Evolutionary conservation across 768 basidiomycete species (phyloP), one percentile per base, ranked within the genome.

Genomic region (Phylloporus sp.): DNA sequence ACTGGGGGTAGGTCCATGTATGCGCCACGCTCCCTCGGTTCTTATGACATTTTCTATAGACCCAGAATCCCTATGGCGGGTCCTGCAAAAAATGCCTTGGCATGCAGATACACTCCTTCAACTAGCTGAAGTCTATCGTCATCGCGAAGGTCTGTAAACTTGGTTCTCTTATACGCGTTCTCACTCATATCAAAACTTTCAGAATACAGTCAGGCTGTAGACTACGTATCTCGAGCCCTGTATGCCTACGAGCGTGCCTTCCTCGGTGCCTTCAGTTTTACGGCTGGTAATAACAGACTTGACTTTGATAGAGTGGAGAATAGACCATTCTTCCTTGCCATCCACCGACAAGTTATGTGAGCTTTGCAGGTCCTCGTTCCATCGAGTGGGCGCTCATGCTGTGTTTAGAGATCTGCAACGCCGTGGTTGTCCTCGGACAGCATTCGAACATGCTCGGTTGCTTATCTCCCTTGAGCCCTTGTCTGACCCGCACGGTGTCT

Each of bases 191-290:
- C 20, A 13, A n/a, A 34, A 29, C 29, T 12, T 55, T 32, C 49
- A 91, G 93, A 97, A 63, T 82, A 93, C 60, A 77, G 85, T 32
- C 81, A 85, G 47, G 91, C 92, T 0, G 82, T 89, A 4, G 93
- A 97, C 54, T 91, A 83, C 60, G 82, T 93, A n/a, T 88, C 92
- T 50, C 81, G 94, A n/a, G 89, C 95, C 0, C 68, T 99, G 15
- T 97, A 95, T 71, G 85, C 93, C 0, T 97, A 95, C 55, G 95
- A 97, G 61, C 82, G 93, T 12, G 84, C 89, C 11, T 89, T 97
- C 58, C 79, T 92, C 15, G 91, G 93, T 3, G 75, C 86, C 0
- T 95, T 95, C 75, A 91, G 80, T 58, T 85, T 97, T 68, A 84
- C 91, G 2, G 82, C 72, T 31, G 95, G 95, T 8, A 70, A 77